Evolutionary conservation across 129 eudicot species (phyloP), one percentile per base, ranked within the genome.

Genomic region (Pseudognaphalium luteoalbum): DNA sequence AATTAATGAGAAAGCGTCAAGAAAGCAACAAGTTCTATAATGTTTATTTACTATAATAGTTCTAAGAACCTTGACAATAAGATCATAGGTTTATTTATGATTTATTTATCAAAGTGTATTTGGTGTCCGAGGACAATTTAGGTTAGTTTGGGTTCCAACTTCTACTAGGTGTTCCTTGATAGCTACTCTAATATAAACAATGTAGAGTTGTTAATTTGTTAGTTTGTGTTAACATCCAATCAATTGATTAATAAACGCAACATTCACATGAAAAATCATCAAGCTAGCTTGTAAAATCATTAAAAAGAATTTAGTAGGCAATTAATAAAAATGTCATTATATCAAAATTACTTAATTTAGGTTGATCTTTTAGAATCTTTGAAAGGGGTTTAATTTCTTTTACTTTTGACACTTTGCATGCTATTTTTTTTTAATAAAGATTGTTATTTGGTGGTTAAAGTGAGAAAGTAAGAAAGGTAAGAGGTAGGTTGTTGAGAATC

Each of bases 381-480:
- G 19, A 74, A 80, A 73, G 74, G 44, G 70, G 52, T 6, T 57
- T 68, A 28, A 19, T 65, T 80, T 58, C 70, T 66, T 80, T 66
- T 80, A 30, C 79, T 80, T 80, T 80, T 73, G 35, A 64, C 12
- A 41, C 54, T 54, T 72, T 54, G 21, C 35, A 14, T 64, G 78
- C 34, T 14, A 8, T 71, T 63, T 25, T 25, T 25, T n/a, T 73
- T 66, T 30, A 10, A 61, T 30, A 80, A 66, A 74, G 64, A 66
- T 47, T 73, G 70, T 66, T 80, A 57, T 73, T 57, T 41, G 70
- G 83, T 73, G 70, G 75, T 39, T 66, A 80, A 68, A 73, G 83
- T 67, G 57, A 74, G 41, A 41, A 35, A 73, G 68, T 16, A 74
- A 73, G 56, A 80, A 80, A 79, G 54, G 72, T 22, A 54, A 58